Evolutionary conservation across 2,329 filamentous ascomycete species (phyloP), one percentile per base, ranked within the genome.

Genomic region (Ophiostoma quercus): DNA sequence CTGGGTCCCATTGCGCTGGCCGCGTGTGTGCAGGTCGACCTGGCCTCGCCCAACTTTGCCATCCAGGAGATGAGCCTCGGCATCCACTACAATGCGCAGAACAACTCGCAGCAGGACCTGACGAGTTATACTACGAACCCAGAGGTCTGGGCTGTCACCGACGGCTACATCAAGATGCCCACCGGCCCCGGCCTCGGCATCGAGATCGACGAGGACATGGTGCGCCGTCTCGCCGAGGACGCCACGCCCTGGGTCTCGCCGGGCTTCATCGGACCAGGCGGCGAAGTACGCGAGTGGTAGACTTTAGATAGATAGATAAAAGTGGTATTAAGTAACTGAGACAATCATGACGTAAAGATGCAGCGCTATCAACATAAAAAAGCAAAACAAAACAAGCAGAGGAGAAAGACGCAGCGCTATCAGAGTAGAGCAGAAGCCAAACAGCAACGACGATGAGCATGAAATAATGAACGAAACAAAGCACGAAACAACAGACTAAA

Each of bases 51-150:
- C 72, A 90, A 87, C 78, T 89, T 87, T 75, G 84, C 82, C 9
- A 90, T 90, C 65, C 87, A 89, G 75, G 88, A 90, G 76, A 90
- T 90, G 88, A 87, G 85, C 72, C 75, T 90, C 57, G 88, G 88
- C 0, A 91, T 91, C 75, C 89, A 91, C 77, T 91, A 91, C 76
- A 91, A 91, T 73, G 82, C 81, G 2, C 70, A 74, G 84, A 69
- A 70, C 34, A 84, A 2, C 80, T 71, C 69, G 14, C 82, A 68
- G 81, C 84, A 74, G 74, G 87, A 89, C 76, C 79, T 89, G 69
- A 84, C 82, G n/a, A 88, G 83, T 68, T 90, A 90, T 74, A 79
- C 85, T 1, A 84, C 83, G 74, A 84, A 89, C 75, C 80, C 84
- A 0, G 81, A 81, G 41, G 84, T 88, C 0, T 89, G 71, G 72